Evolutionary conservation across 2,329 filamentous ascomycete species (phyloP).

Genomic region (Hypoxylon sp.): DNA sequence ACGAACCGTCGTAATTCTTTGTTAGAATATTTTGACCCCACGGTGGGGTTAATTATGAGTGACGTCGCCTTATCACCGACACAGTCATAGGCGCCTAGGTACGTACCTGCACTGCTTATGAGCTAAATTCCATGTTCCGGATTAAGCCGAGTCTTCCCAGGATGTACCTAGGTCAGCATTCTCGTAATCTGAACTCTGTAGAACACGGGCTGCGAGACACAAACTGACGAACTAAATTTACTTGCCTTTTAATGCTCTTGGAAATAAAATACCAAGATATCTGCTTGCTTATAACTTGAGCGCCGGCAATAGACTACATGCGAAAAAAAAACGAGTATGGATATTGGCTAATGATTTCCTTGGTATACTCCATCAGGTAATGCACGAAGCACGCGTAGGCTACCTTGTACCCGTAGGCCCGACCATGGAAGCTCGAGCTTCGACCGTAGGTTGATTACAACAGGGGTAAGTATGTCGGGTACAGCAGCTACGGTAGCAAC

Average conservation of each 20-base stretch:
- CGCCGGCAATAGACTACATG: background rate
- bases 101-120: background rate
- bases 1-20: too few species aligned
- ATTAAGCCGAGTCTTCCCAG: conserved; percentile 17
- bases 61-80: conserved; percentile 40
- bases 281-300: background rate
- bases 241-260: background rate
- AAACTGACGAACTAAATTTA: background rate
- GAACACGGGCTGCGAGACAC: background rate
- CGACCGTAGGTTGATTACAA: background rate
- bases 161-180: conserved; percentile 4
- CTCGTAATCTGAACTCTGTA: background rate
- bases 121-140: conserved; percentile 3
- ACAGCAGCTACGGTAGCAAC: background rate
- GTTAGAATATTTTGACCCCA: conserved; percentile 50
- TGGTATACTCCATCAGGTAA: background rate
- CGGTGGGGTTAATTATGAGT: conserved; percentile 48
- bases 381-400: background rate
- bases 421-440: background rate
- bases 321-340: background rate
- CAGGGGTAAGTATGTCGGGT: background rate
- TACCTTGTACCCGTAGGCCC: background rate
- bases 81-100: conserved; percentile 10
- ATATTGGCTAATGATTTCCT: background rate
- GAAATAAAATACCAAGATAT: background rate